Conservation (phyloP, 2,329 filamentous ascomycete species). For the Diaporthe longicolla region DNA sequence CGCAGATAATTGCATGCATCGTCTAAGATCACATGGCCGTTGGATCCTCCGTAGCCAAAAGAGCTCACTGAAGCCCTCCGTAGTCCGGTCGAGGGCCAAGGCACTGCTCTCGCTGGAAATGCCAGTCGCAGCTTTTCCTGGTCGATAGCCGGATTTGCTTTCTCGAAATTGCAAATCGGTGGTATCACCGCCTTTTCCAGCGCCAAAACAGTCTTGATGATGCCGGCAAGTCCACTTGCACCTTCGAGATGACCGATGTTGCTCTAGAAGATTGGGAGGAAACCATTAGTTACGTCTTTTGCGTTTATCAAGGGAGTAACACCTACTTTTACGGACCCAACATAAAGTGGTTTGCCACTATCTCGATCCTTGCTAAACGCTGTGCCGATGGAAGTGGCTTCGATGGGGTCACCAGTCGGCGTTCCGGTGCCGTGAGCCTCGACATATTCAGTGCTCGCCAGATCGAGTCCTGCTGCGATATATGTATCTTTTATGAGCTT, state of each 20-base stretch:
- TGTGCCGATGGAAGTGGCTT: slow-evolving; percentile 56
- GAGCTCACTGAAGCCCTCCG: slow-evolving; percentile 32
- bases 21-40: slow-evolving; percentile 22
- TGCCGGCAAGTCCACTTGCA: slow-evolving; percentile 61
- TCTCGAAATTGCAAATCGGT: slow-evolving; percentile 65
- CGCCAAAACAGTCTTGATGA: slow-evolving; percentile 67
- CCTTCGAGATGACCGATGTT: slow-evolving; percentile 66
- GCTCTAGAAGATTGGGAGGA: slow-evolving; percentile 39
- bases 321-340: slow-evolving; percentile 52
- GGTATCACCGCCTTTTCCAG: slow-evolving; percentile 65
- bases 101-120: not conserved
- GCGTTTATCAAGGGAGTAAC: not conserved
- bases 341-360: slow-evolving; percentile 47
- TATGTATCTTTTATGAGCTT: slow-evolving; percentile 52
- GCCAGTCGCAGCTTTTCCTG: not conserved
- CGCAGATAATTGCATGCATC: slow-evolving; percentile 19
- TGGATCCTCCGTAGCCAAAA: slow-evolving; percentile 27
- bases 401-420: slow-evolving; percentile 60
- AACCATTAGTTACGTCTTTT: not conserved
- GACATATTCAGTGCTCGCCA: not conserved
- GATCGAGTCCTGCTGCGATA: slow-evolving; percentile 46
- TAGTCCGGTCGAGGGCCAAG: slow-evolving; percentile 20
- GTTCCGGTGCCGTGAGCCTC: slow-evolving; percentile 28
- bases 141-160: slow-evolving; percentile 55
- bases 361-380: slow-evolving; percentile 51